Conservation (phyloP, 306 rosid species). For the Hippophae rhamnoides region DNA sequence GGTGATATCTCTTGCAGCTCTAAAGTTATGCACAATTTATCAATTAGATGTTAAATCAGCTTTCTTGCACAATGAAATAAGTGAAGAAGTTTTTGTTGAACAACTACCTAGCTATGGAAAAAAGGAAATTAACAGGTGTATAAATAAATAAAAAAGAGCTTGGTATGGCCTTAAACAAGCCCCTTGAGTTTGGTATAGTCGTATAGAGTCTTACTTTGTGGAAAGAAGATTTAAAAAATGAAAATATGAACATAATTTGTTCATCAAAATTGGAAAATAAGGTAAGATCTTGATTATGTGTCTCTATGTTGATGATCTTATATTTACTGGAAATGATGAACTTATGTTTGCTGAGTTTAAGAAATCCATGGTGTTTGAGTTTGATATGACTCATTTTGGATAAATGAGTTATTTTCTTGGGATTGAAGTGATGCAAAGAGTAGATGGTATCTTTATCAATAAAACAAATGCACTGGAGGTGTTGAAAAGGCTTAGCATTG, state of each 20-base stretch:
- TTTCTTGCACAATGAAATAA: not conserved
- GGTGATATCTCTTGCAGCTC: not conserved
- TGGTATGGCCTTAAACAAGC: too few relatives aligned
- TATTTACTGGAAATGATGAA: not conserved
- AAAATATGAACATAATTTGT: too few relatives aligned
- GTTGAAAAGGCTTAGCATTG: not conserved
- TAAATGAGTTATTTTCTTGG: too few relatives aligned
- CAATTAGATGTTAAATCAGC: not conserved
- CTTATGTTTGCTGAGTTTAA: not conserved
- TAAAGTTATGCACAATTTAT: not conserved
- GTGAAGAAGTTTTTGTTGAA: not conserved
- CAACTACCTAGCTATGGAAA: not conserved
- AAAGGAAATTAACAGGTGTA: not conserved
- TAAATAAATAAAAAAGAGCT: not conserved
- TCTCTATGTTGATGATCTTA: not conserved
- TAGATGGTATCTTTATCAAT: too few relatives aligned
- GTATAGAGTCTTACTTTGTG: too few relatives aligned
- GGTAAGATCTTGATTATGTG: not conserved
- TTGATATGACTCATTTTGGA: not conserved
- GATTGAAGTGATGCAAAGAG: too few relatives aligned
- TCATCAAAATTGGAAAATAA: not conserved
- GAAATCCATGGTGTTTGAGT: not conserved
- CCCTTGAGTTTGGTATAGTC: too few relatives aligned
- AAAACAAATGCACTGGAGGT: not conserved
- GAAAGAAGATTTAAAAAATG: too few relatives aligned